Evolutionary conservation across 176 grass and related monocot species (phyloP).

Genomic region (Avena eriantha): DNA sequence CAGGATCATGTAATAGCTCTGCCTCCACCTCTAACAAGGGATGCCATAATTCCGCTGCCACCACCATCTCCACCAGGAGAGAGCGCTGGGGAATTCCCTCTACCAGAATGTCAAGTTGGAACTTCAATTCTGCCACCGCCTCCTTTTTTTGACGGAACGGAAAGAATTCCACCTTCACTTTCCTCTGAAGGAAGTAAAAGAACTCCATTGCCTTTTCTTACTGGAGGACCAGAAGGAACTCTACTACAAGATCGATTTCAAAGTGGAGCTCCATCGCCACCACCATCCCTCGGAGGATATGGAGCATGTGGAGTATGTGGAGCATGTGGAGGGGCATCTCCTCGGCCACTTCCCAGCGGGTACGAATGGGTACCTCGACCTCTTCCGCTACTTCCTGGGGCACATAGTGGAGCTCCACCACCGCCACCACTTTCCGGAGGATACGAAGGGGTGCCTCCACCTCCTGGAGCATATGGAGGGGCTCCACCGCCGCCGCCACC

Average conservation of each 20-base stretch:
- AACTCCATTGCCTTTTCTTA: conserved; percentile 24
- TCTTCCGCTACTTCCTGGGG: neutral
- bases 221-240: conserved; percentile 8
- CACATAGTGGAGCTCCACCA: neutral
- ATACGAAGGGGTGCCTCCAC: neutral
- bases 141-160: conserved; percentile 23
- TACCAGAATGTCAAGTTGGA: neutral
- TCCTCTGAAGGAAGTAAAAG: neutral
- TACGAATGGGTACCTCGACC: conserved; percentile 10
- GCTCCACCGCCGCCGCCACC: conserved; percentile 9
- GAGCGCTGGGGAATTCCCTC: neutral
- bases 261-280: conserved; percentile 9
- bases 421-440: neutral
- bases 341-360: conserved; percentile 1
- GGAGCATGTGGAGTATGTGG: neutral
- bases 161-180: conserved; percentile 30
- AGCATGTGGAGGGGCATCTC: neutral
- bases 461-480: neutral
- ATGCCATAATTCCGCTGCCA: conserved; percentile 8
- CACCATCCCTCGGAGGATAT: neutral
- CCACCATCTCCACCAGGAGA: conserved; percentile 12
- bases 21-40: conserved; percentile 10
- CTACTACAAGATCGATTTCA: conserved; percentile 12
- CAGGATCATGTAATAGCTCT: conserved; percentile 42
- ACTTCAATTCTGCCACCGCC: neutral